A percentile compares a stretch with the other conserved stretches of the same genome.
Conservation (phyloP, 2,329 filamentous ascomycete species). For the Chaetothyriales sp. region DNA sequence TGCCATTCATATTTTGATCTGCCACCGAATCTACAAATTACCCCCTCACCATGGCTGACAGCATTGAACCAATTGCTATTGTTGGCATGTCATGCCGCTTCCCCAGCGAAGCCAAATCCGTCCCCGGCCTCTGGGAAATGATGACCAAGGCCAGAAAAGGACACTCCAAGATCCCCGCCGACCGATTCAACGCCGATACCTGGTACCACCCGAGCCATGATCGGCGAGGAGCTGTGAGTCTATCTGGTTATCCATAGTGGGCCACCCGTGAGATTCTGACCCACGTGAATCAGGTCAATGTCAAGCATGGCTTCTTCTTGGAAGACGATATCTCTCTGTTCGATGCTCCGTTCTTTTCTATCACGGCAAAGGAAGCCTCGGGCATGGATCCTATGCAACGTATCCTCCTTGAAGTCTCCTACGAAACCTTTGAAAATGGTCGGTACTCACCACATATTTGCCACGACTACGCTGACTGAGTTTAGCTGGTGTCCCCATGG, state of each 20-base stretch:
- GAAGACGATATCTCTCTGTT: constrained; percentile 14
- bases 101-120: constrained; percentile 15
- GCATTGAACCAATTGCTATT: constrained; percentile 19
- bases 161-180: constrained; percentile 14
- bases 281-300: constrained; percentile 1
- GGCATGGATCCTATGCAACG: constrained; percentile 20
- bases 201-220: constrained; percentile 15
- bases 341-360: constrained; percentile 20
- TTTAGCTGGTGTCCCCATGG: constrained; percentile 10
- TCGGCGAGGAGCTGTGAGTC: constrained; percentile 6
- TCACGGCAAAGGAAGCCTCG: constrained; percentile 14
- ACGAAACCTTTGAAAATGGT: constrained; percentile 16
- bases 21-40: neutral
- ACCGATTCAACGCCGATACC: constrained; percentile 18
- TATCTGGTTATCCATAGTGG: neutral
- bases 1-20: neutral
- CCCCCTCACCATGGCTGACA: neutral
- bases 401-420: constrained; percentile 18
- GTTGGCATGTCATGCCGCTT: constrained; percentile 19
- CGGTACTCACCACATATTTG: neutral
- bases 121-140: constrained; percentile 17
- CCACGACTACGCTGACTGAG: neutral
- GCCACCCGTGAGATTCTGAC: too few species aligned
- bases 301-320: constrained; percentile 15
- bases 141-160: constrained; percentile 7